Evolutionary conservation across 495 filamentous ascomycete genomes (phyloP).

Genomic region (Aspergillus indologenus): DNA sequence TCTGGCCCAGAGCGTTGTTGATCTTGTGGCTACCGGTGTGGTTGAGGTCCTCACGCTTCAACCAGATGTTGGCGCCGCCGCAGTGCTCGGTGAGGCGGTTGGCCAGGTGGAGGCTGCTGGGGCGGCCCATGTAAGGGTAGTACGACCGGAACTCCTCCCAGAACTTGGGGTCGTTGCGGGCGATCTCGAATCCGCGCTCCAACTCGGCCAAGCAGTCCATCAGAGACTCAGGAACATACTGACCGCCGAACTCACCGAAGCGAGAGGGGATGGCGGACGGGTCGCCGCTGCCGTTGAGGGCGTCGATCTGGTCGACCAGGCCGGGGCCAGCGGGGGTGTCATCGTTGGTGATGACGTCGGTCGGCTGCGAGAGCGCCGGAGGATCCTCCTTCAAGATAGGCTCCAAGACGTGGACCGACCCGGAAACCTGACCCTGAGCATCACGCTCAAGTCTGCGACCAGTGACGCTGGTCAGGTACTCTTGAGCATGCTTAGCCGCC

Average conservation of each 20-base stretch:
- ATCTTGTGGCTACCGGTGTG: conserved; percentile 89
- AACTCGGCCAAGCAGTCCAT: conserved; percentile 86
- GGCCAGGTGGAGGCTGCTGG: conserved; percentile 76
- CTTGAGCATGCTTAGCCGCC: conserved; percentile 70
- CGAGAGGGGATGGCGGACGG: conserved; percentile 63
- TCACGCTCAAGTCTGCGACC: conserved; percentile 53
- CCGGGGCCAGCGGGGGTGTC: conserved; percentile 58
- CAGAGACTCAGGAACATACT: conserved; percentile 85
- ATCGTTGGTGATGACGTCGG: conserved; percentile 57
- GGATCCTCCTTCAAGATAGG: conserved; percentile 56
- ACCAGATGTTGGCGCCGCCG: conserved; percentile 90
- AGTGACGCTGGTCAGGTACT: conserved; percentile 80
- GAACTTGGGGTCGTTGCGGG: conserved; percentile 75
- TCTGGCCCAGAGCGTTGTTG: conserved; percentile 92
- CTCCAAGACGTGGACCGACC: conserved; percentile 48
- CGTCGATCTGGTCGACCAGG: conserved; percentile 68
- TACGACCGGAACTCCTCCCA: conserved; percentile 90
- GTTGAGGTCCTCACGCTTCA: conserved; percentile 95
- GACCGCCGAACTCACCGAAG: conserved; percentile 87
- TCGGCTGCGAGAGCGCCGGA: conserved; percentile 33
- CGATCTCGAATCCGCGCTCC: conserved; percentile 75
- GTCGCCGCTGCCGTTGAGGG: conserved; percentile 58
- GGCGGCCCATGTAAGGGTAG: conserved; percentile 87
- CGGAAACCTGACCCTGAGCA: conserved; percentile 30
- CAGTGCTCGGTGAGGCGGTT: conserved; percentile 73